Conservation (phyloP, 441 rosid genomes). For the Bruguiera hainesii region DNA sequence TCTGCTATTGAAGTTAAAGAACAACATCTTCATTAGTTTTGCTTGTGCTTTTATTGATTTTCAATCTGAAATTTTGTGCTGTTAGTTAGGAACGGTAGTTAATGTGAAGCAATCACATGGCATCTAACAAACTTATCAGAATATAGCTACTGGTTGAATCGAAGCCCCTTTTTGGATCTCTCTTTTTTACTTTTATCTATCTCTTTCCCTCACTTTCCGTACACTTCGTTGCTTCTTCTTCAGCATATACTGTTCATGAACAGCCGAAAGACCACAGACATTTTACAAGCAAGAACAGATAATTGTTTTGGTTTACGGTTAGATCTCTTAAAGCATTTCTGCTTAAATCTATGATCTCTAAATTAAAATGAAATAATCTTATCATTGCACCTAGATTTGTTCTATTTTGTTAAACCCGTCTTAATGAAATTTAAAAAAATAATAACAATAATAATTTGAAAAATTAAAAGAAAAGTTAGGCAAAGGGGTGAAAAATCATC, state of each 20-base stretch:
- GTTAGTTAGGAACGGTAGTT: conserved; percentile 65
- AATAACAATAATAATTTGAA: not conserved
- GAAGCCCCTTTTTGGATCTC: conserved; percentile 12
- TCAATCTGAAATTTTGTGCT: conserved; percentile 8
- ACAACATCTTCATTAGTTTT: not conserved
- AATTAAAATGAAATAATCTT: not conserved
- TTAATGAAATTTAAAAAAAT: no score
- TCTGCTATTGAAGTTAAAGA: conserved; percentile 38
- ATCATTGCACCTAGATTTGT: no score
- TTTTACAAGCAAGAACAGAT: conserved; percentile 22
- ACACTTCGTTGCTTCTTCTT: not conserved
- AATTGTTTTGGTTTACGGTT: conserved; percentile 19
- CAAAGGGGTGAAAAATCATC: conserved; percentile 6
- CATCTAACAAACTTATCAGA: conserved; percentile 16
- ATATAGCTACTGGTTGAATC: conserved; percentile 18
- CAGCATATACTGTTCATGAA: not conserved
- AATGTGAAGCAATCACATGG: conserved; percentile 45
- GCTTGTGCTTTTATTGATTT: not conserved
- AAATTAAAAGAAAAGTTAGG: not conserved
- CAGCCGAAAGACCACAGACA: conserved; percentile 15
- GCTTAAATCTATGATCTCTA: no score
- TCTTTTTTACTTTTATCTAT: conserved; percentile 15
- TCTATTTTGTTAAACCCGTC: no score
- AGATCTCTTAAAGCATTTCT: not conserved
- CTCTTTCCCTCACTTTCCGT: not conserved